Evolutionary conservation across 2,329 filamentous ascomycete species (phyloP).

Genomic region (Colletotrichum phormii): DNA sequence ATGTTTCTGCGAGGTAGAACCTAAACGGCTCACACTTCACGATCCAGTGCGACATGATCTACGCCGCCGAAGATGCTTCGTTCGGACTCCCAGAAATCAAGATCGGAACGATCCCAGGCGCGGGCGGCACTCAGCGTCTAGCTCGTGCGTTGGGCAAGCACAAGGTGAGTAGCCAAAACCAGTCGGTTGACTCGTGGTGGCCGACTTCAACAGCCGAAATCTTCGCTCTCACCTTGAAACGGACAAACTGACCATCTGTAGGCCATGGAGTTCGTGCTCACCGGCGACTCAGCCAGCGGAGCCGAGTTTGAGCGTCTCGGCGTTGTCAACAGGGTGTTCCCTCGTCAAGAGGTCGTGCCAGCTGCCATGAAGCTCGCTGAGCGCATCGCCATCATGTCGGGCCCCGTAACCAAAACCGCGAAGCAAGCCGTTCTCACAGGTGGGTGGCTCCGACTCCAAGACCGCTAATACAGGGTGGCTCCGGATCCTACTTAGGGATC

Average conservation of each 20-base stretch:
- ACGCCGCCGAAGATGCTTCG: constrained; percentile 48
- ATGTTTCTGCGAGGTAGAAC: neutral
- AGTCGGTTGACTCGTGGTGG: constrained; percentile 42
- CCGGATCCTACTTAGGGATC: constrained; percentile 3
- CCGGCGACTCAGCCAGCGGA: constrained; percentile 51
- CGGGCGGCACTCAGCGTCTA: constrained; percentile 54
- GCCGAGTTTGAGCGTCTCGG: constrained; percentile 52
- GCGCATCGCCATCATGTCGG: constrained; percentile 53
- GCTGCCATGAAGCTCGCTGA: constrained; percentile 52
- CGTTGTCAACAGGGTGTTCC: constrained; percentile 51
- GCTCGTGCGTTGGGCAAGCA: constrained; percentile 55
- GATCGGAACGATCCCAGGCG: constrained; percentile 54
- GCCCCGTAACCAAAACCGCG: constrained; percentile 52
- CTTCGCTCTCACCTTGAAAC: constrained; percentile 38
- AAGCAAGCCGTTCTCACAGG: constrained; percentile 57
- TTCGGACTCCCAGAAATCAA: constrained; percentile 54
- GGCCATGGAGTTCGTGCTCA: constrained; percentile 60
- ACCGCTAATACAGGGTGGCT: neutral
- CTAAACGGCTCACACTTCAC: constrained; percentile 1
- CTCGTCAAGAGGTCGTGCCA: constrained; percentile 48
- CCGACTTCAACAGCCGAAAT: neutral
- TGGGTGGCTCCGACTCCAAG: constrained; percentile 39
- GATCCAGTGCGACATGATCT: constrained; percentile 52
- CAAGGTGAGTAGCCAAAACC: constrained; percentile 44
- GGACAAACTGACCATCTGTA: constrained; percentile 36